Evolutionary conservation across 139 green algal species (phyloP), one percentile per base, ranked within the genome.

Genomic region (Eudorina sp.): DNA sequence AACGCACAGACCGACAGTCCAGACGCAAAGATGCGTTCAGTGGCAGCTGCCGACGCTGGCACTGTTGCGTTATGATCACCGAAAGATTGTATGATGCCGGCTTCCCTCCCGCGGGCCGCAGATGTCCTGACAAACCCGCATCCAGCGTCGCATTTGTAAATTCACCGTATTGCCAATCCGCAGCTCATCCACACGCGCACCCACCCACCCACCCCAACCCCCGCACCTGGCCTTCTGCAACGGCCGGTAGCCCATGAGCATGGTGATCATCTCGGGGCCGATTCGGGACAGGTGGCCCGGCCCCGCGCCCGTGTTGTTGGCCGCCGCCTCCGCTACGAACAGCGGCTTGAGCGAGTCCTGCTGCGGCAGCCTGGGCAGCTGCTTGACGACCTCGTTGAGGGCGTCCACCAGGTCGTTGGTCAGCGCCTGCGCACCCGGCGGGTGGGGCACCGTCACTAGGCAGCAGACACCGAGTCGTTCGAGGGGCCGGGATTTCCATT

Each of bases 341-440:
- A 92, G 69, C 45, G 66, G 40, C 29, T 81, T 89, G 23, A 94
- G 72, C 27, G 55, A 34, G 36, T 92, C 86, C 38, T 72, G 55
- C 29, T 89, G 43, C 60, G 92, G 81, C 38, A 94, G 36, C 9
- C 92, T 84, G 0, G 92, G 92, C 43, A 93, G 79, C 5, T 41
- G 34, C 36, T 89, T 88, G 55, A 93, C 73, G 21, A 85, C 36
- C 53, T 89, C 51, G 45, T 90, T 87, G 31, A 93, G 84, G 18
- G 72, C 80, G 43, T 94, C 92, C 53, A 94, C 88, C 70, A 94
- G 40, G 48, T 93, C 70, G 14, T 46, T 83, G 0, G 83, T 82
- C 19, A 94, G 89, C 27, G 84, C 85, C 91, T 94, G 88, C 0
- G 41, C n/a, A n/a, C n/a, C n/a, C n/a, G n/a, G n/a, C n/a, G n/a